Evolutionary conservation across 2,329 filamentous ascomycete genomes (phyloP).

Genomic region (Colletotrichum incanum): DNA sequence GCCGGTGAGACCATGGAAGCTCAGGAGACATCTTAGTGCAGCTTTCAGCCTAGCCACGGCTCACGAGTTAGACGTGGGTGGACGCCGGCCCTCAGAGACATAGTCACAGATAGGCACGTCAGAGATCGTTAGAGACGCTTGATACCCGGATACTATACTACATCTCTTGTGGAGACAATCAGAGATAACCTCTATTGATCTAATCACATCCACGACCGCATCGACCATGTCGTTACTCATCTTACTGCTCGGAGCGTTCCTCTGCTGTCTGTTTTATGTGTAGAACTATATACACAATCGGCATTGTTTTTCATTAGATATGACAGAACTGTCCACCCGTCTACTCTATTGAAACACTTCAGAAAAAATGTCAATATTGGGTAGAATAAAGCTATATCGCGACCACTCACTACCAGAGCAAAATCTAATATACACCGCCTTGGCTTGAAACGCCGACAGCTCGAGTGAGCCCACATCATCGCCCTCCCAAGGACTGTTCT

Average conservation of each 20-base stretch:
- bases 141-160: constrained; percentile 30
- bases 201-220: not conserved
- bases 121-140: constrained; percentile 25
- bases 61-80: not conserved
- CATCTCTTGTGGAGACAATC: not conserved
- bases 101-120: not conserved
- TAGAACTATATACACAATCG: not conserved
- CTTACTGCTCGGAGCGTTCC: not conserved
- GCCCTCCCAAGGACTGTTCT: constrained; percentile 16
- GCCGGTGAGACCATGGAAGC: not conserved
- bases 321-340: not conserved
- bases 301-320: not conserved
- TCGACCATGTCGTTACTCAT: not conserved
- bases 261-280: not conserved
- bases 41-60: not conserved
- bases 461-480: not conserved
- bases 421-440: not conserved
- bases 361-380: no score
- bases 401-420: not conserved
- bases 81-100: not conserved
- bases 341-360: no score
- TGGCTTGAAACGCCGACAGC: not conserved
- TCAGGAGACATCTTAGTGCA: constrained; percentile 3
- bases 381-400: not conserved
- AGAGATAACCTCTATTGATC: not conserved